Evolutionary conservation across 306 rosid genomes (phyloP), one percentile per base, ranked within the genome.

Genomic region (Lathyrus oleraceus): DNA sequence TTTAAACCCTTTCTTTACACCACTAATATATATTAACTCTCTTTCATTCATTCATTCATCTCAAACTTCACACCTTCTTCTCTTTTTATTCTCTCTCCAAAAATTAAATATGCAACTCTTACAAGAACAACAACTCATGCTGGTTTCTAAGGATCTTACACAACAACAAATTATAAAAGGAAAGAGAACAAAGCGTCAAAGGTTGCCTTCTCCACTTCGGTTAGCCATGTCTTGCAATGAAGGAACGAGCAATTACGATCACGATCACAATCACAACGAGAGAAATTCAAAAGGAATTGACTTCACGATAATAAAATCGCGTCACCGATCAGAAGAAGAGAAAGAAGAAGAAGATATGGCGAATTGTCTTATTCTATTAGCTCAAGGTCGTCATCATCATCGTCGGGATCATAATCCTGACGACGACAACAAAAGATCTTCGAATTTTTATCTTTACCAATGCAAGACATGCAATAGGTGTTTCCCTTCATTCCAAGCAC

Each of bases 401-500:
- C 8, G 17, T 40, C 45, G 5, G 4, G 10, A 17, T 10, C 44
- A 8, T 38, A 17, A 19, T 39, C 27, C 1, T 0, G 10, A 60
- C 1, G 60, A 62, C 3, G 67, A 42, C 17, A 20, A 19, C 20
- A 17, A 30, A 10, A 4, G 17, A 8, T 40, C 80, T 3, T 69
- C 67, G 10, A 17, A 49, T 49, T 49, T 49, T 52, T 67, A 14
- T 51, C 59, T 81, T 30, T 88, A 87, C 32, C 73, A 85, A 67
- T 93, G 98, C 84, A 93, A 90, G 82, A 93, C 98, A 14, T 93
- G 98, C 62, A 61, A 87, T 61, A 72, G 89, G 23, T 72, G 89
- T 67, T 93, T 93, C 67, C 78, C 86, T 56, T 93, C 98, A 1
- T 93, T 88, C 52, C 98, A 90, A 81, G 96, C 98, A 0, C 90